Evolutionary conservation across 164 flowering plant species (phyloP).

Genomic region (Paratinospora sagittata): DNA sequence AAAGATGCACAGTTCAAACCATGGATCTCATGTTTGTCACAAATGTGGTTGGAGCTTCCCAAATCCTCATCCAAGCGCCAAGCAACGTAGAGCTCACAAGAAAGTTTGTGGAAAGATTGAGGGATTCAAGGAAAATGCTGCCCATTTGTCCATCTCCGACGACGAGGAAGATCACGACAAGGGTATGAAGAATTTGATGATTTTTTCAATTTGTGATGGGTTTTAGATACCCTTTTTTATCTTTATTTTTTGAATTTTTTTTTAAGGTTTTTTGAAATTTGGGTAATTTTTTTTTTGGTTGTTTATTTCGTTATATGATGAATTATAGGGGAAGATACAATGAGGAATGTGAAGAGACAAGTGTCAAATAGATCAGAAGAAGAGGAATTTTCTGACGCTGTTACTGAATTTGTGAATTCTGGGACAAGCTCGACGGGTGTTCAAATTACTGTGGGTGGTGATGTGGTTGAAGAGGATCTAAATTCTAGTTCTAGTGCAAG

Average conservation of each 20-base stretch:
- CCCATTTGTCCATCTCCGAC: neutral
- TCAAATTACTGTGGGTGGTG: conserved; percentile 1
- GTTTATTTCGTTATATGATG: too few relatives aligned
- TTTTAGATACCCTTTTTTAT: neutral
- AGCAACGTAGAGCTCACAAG: conserved; percentile 72
- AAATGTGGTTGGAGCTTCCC: conserved; percentile 85
- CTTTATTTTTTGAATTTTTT: neutral
- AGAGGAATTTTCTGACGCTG: conserved; percentile 69
- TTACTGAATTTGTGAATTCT: conserved; percentile 46
- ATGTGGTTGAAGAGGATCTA: conserved; percentile 6
- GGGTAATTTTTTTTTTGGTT: neutral
- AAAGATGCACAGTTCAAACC: conserved; percentile 14
- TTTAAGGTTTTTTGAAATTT: neutral
- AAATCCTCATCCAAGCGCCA: conserved; percentile 79
- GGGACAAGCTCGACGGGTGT: conserved; percentile 11
- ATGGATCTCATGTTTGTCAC: conserved; percentile 51
- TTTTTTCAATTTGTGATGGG: neutral
- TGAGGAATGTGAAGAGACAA: conserved; percentile 17
- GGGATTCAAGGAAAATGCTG: conserved; percentile 40
- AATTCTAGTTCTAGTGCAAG: conserved; percentile 5
- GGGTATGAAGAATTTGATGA: neutral
- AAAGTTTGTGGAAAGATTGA: conserved; percentile 65
- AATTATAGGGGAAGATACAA: conserved; percentile 17
- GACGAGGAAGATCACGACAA: conserved; percentile 8
- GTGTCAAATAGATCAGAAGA: conserved; percentile 45